Evolutionary conservation across 345 rosid genomes (phyloP).

Genomic region (Psidium friedrichsthalianum): DNA sequence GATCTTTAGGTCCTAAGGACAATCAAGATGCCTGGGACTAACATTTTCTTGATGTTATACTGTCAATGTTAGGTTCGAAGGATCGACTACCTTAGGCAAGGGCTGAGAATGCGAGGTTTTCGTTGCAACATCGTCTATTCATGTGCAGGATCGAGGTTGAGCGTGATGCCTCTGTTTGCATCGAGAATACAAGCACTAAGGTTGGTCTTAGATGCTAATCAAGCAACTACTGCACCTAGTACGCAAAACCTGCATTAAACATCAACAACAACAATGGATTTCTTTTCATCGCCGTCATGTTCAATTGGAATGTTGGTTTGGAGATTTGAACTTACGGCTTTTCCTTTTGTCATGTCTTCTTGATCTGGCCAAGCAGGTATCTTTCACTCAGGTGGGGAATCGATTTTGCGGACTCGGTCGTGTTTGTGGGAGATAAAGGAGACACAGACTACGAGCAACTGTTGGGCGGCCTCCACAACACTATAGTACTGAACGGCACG

Average conservation of each 20-base stretch:
- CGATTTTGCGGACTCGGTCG: conserved; percentile 43
- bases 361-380: conserved; percentile 38
- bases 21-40: not conserved
- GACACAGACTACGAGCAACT: conserved; percentile 75
- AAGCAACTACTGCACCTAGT: not conserved
- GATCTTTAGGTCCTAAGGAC: not conserved
- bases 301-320: not conserved
- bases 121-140: conserved; percentile 63
- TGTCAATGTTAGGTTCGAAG: conserved; percentile 38
- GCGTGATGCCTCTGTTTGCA: conserved; percentile 67
- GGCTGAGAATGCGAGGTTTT: conserved; percentile 81
- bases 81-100: conserved; percentile 57
- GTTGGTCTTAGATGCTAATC: conserved; percentile 16
- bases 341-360: not conserved
- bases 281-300: not conserved
- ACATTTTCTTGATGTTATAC: not conserved
- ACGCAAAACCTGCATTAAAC: not conserved
- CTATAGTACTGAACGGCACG: conserved; percentile 41
- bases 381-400: conserved; percentile 79
- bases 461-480: conserved; percentile 64
- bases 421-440: conserved; percentile 70
- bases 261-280: not conserved
- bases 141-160: conserved; percentile 55
- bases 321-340: not conserved
- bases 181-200: conserved; percentile 80